These are phyloP conservation scores for Coemansia sp. DNA, from an alignment of 192 early-diverging fungal genomes.

Conservation along the genomic window DNA sequence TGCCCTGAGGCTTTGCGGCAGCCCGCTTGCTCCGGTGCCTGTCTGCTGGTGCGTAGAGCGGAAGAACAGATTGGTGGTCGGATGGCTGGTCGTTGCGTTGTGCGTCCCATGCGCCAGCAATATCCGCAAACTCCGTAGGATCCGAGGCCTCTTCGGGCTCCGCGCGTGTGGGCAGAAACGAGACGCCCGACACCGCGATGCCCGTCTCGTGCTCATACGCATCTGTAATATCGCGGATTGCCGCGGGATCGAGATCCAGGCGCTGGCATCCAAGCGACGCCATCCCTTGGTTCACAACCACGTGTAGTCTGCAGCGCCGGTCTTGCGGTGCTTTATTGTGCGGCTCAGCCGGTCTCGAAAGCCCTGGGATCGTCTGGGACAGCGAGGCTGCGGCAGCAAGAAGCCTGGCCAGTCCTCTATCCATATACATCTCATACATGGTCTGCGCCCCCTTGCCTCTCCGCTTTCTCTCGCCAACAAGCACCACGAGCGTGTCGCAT, in stretches of 20 bases:
- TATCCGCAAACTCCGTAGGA: conserved; percentile 12
- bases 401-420: conserved; percentile 17
- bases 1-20: neutral
- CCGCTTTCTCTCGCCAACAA: neutral
- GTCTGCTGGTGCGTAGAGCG: conserved; percentile 14
- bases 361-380: conserved; percentile 13
- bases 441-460: neutral
- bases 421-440: conserved; percentile 10
- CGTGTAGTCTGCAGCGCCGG: conserved; percentile 18
- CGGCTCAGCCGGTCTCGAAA: conserved; percentile 7
- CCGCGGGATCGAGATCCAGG: neutral
- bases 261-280: neutral
- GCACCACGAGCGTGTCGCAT: conserved; percentile 31
- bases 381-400: conserved; percentile 14
- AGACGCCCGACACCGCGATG: conserved; percentile 21
- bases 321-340: neutral
- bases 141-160: neutral
- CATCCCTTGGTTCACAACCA: conserved; percentile 14
- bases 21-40: neutral
- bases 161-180: conserved; percentile 8
- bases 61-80: neutral
- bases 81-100: neutral
- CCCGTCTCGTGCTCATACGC: conserved; percentile 28
- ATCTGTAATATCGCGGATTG: neutral
- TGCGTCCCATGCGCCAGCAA: conserved; percentile 9